These are phyloP conservation scores for Ophiocordyceps australis DNA, from an alignment of 2,329 filamentous ascomycete genomes.

Conservation along the genomic window DNA sequence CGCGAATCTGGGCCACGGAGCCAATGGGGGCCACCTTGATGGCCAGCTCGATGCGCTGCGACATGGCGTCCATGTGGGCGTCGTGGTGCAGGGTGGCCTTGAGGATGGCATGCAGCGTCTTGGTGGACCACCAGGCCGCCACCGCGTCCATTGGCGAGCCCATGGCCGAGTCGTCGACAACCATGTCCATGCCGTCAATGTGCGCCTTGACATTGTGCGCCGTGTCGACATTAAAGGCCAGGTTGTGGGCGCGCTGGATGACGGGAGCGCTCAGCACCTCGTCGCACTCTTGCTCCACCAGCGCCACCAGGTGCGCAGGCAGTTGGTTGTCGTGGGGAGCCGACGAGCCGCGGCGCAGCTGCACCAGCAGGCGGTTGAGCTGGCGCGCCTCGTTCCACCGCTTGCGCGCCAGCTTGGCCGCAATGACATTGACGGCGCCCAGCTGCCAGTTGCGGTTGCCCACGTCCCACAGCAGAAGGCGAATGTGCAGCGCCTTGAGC, in stretches of 20 bases:
- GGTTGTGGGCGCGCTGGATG: slow-evolving; percentile 71
- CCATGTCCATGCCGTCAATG: slow-evolving; percentile 61
- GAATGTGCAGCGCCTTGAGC: slow-evolving; percentile 81
- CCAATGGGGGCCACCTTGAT: slow-evolving; percentile 59
- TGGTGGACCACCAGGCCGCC: slow-evolving; percentile 77
- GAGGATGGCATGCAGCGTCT: slow-evolving; percentile 52
- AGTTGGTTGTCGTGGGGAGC: slow-evolving; percentile 39
- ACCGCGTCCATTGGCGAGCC: slow-evolving; percentile 78
- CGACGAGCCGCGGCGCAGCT: slow-evolving; percentile 19
- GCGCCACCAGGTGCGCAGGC: slow-evolving; percentile 55
- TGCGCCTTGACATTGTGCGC: slow-evolving; percentile 42
- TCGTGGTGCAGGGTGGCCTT: slow-evolving; percentile 41
- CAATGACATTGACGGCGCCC: slow-evolving; percentile 47
- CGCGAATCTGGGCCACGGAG: slow-evolving; percentile 49
- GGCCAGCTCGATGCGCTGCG: slow-evolving; percentile 44
- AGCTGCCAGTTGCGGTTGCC: slow-evolving; percentile 48
- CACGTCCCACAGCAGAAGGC: slow-evolving; percentile 70
- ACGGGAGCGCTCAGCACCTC: slow-evolving; percentile 63
- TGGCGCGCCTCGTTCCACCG: slow-evolving; percentile 71
- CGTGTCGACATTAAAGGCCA: slow-evolving; percentile 72
- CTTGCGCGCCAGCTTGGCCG: slow-evolving; percentile 52
- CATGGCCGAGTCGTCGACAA: slow-evolving; percentile 72
- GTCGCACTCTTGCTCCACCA: slow-evolving; percentile 67
- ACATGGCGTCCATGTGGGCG: slow-evolving; percentile 7
- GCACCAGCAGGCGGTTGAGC: slow-evolving; percentile 29